phyloP scores from a whole-genome alignment of 2,329 filamentous ascomycete species.

The Phaeosphaeria sp. region DNA sequence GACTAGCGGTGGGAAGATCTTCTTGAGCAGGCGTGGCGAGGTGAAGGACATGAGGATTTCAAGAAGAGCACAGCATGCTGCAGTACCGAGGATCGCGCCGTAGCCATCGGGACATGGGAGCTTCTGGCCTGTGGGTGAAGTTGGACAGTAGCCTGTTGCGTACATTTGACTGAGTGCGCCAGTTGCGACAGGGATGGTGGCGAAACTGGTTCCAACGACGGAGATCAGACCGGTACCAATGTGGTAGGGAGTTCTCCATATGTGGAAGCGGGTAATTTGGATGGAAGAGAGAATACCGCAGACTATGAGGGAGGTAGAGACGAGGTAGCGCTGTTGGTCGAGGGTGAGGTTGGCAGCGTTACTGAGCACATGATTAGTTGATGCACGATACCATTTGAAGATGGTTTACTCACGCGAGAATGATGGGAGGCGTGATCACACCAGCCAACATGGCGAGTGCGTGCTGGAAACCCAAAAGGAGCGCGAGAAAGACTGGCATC shows the following conservation, averaged over 20 bases:
- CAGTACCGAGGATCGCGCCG: conserved; percentile 75
- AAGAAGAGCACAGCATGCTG: conserved; percentile 57
- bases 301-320: conserved; percentile 79
- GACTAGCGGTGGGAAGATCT: conserved; percentile 79
- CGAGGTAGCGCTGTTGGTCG: conserved; percentile 74
- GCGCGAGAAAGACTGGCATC: conserved; percentile 76
- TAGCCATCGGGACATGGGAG: conserved; percentile 79
- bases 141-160: conserved; percentile 70
- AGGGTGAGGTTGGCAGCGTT: conserved; percentile 68
- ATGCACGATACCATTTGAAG: neutral
- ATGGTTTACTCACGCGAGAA: conserved; percentile 40
- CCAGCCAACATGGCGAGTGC: conserved; percentile 72
- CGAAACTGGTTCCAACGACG: conserved; percentile 79
- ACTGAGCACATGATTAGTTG: conserved; percentile 52
- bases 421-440: conserved; percentile 79
- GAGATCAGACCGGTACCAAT: conserved; percentile 76
- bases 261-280: conserved; percentile 77
- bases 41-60: conserved; percentile 79
- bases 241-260: conserved; percentile 71
- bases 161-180: conserved; percentile 82
- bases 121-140: conserved; percentile 65
- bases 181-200: conserved; percentile 74
- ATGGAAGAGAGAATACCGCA: conserved; percentile 76
- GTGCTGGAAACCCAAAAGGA: conserved; percentile 81
- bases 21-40: conserved; percentile 70